Percentiles rank a stretch among this genome's conserved stretches.
Evolutionary conservation across 495 filamentous ascomycete genomes (phyloP).

Genomic region (Sordaria brevicollis): DNA sequence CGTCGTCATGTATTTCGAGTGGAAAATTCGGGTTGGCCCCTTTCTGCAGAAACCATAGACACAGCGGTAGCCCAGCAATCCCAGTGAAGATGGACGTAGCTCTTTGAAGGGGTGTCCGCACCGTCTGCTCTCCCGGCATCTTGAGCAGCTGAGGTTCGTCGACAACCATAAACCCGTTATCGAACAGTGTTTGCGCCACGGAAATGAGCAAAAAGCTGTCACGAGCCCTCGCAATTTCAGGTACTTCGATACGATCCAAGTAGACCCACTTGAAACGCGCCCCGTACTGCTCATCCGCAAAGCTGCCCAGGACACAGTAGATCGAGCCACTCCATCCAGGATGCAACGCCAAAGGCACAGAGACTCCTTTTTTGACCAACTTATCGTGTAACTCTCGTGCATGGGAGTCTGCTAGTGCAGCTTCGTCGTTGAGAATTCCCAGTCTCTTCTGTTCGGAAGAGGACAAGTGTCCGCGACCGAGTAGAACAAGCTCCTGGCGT

Average conservation of each 20-base stretch:
- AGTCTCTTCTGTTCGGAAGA: not conserved
- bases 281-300: not conserved
- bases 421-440: not conserved
- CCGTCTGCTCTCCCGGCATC: not conserved
- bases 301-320: not conserved
- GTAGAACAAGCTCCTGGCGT: not conserved
- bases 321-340: not conserved
- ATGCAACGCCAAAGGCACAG: not conserved
- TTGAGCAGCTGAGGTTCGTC: not conserved
- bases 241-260: too few relatives aligned
- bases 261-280: too few relatives aligned
- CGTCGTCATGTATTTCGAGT: not conserved
- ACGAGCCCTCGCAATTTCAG: fast-evolving
- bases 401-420: not conserved
- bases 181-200: not conserved
- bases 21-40: not conserved
- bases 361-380: fast-evolving
- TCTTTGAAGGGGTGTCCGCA: not conserved
- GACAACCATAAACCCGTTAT: not conserved
- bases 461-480: not conserved
- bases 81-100: fast-evolving
- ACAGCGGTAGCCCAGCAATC: not conserved
- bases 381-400: not conserved
- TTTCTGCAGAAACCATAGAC: not conserved
- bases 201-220: not conserved